Percentiles rank a stretch among this genome's conserved stretches.
These are phyloP conservation scores for Zygoascus biomembranicola DNA, from an alignment of 805 yeast genomes.

Conservation along the genomic window DNA sequence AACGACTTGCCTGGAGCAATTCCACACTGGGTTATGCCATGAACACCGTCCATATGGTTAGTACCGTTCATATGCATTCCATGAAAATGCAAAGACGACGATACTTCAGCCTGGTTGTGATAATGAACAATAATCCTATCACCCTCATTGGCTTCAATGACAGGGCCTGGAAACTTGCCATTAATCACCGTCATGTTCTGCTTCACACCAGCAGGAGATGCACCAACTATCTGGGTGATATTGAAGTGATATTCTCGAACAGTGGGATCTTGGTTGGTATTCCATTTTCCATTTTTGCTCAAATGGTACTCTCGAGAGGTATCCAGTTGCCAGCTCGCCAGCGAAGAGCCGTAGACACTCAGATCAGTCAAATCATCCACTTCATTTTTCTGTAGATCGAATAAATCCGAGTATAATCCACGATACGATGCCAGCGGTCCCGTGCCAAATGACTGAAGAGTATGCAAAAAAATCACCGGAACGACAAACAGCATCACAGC, in stretches of 20 bases:
- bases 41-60: slow-evolving; percentile 44
- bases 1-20: slow-evolving; percentile 37
- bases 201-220: slow-evolving; percentile 20
- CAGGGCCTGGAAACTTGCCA: slow-evolving; percentile 43
- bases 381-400: not conserved
- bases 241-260: slow-evolving; percentile 18
- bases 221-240: slow-evolving; percentile 13
- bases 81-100: slow-evolving; percentile 45
- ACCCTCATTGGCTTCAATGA: slow-evolving; percentile 28
- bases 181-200: slow-evolving; percentile 32
- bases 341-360: slow-evolving; percentile 12
- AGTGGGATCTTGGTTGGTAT: slow-evolving; percentile 7
- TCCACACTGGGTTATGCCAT: slow-evolving; percentile 43
- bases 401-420: not conserved
- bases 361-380: not conserved
- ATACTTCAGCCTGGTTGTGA: slow-evolving; percentile 31
- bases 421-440: not conserved
- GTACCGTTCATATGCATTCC: slow-evolving; percentile 42
- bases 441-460: not conserved
- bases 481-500: not conserved
- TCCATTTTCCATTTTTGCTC: slow-evolving; percentile 12
- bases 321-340: slow-evolving; percentile 24
- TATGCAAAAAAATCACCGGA: not conserved
- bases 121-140: slow-evolving; percentile 31
- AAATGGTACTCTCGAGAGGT: slow-evolving; percentile 21